Evolutionary conservation across 345 rosid species (phyloP), one percentile per base, ranked within the genome.

Genomic region (Noccaea caerulescens): DNA sequence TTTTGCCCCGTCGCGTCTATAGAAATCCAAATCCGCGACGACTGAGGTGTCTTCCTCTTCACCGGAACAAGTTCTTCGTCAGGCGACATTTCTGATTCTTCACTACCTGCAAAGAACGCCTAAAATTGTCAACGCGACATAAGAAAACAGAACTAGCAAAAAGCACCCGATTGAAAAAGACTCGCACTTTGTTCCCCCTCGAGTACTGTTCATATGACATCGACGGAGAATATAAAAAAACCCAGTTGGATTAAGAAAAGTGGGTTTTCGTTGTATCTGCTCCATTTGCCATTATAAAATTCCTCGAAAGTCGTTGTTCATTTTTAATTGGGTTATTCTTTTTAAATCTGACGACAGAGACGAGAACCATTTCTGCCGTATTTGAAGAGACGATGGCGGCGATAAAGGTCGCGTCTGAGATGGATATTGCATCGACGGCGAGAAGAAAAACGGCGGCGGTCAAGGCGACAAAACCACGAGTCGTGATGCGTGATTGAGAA

Each of bases 11-110:
- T 37, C 51, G 82, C 50, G 63, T 93, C 88, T 51, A 93, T 64
- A 6, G 84, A 79, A 5, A 86, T 80, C 98, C 98, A 93, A 71
- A 87, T 88, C 69, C 88, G 69, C 0, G 91, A 64, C 27, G 88
- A 70, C 66, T 78, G 89, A 42, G 86, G 34, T 74, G 85, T 87
- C 81, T 93, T 88, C 82, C 89, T 90, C 88, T 93, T 93, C 84
- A 83, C 88, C 74, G 90, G 87, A 73, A 84, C 82, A 71, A 88
- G 84, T 77, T 82, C 76, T 38, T 79, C 83, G 71, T 84, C 88
- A 57, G 80, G 80, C 46, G 83, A 82, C 98, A 90, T 88, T 14
- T 68, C 12, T 11, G 6, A 23, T 36, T 2, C 54, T 33, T 53
- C 62, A 66, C 71, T 38, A n/a, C 8, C 30, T 32, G 5, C 27